Evolutionary conservation across 768 basidiomycete species (phyloP), one percentile per base, ranked within the genome.

Genomic region (Mycena olivaceomarginata): DNA sequence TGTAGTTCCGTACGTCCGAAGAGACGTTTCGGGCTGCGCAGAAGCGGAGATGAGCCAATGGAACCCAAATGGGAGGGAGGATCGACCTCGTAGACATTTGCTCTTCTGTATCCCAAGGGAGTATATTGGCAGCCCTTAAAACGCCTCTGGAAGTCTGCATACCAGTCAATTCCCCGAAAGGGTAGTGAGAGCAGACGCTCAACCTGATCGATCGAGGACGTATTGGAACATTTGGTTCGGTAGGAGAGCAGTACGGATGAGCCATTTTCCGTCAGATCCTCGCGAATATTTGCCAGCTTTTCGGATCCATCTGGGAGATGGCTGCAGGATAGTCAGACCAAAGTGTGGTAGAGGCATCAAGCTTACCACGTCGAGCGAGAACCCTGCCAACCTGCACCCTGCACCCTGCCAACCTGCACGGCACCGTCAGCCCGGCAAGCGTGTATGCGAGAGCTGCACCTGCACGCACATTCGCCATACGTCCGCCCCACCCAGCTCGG

Each of bases 1-100:
- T n/a, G 82, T 94, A 95, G 79, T 97, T 96, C 67, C 98, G 94
- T 13, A 98, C 97, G 81, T 99, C 98, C n/a, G 97, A 94, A 8
- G 95, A 94, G 65, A 99, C 97, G 80, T 92, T 93, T 18, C 95
- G 93, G 62, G 93, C 97, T 98, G 81, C 31, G 69, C 46, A 56
- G 46, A 37, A 64, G 39, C 22, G 22, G 18, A 60, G 37, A 72
- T 75, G 39, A 60, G 56, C 53, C 64, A 60, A 60, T 41, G 51
- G 20, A 43, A 7, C 67, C 5, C 64, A n/a, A 53, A 48, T 31
- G n/a, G 75, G 63, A 53, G 66, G 41, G 68, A 67, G 70, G 71
- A 72, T 79, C 74, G 82, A 93, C 98, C 97, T 93, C 98, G 98
- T n/a, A 99, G 86, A 22, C 97, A 94, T 84, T 98, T 98, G 68